Base-by-base conservation (phyloP, 345 rosid species). In the Carallia pectinifolia region DNA sequence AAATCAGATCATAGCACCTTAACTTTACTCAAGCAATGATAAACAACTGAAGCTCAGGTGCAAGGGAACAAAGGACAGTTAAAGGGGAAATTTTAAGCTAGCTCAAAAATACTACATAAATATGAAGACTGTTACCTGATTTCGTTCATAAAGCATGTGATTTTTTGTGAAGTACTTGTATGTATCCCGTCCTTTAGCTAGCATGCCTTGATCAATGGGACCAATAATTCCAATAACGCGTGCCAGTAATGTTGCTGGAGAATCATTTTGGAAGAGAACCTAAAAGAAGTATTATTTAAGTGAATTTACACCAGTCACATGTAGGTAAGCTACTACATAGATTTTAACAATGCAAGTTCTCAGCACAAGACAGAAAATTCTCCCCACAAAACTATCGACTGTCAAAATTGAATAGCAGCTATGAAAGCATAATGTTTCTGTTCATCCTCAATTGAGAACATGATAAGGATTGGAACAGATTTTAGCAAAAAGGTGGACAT, bases 231-330 rank as follows among this genome's bases (percentile, higher is more conserved):
- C 98, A 37, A 92, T 87, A 29, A 92, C 96, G 71, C 98, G 86
- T 37, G 97, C 96, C 70, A 96, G 88, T 71, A 96, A 84, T 47
- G 98, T 96, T 30, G 93, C 96, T 40, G 98, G 90, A 30, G 99
- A 96, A 86, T 96, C 99, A 78, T 92, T 96, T 81, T 96, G 98
- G 82, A 96, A 96, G 50, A 96, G 93, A 64, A 96, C 99, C 99
- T 93, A 68, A 77, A 69, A 73, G 36, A 76, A 67, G 48, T 65
- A 17, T 38, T 18, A 36, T 58, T 66, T 23, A 44, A 75, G 60
- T 53, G 31, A 70, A 62, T 39, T 19, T 15, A 54, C 65, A 74
- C 10, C 50, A 61, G 52, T 58, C 44, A 64, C 44, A 61, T 12
- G 19, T 44, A 34, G 34, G 50, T 9, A 39, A 61, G 59, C 58